phyloP scores from a whole-genome alignment of 805 yeast species.

The Candida easanensis region DNA sequence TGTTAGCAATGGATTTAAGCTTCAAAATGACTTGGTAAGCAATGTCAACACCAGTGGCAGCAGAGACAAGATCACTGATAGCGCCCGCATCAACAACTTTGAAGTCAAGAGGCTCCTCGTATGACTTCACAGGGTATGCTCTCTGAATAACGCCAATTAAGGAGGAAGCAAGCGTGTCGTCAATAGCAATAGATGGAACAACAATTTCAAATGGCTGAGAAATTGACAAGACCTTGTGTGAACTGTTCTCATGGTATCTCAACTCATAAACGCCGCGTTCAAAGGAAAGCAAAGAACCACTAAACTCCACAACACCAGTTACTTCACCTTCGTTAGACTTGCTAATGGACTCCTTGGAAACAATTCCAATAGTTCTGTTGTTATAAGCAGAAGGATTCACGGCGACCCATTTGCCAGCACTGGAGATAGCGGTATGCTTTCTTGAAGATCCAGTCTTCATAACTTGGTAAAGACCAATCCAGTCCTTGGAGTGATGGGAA shows the following conservation, averaged over 20 bases:
- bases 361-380: constrained; percentile 22
- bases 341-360: constrained; percentile 5
- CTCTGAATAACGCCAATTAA: constrained; percentile 28
- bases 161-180: constrained; percentile 29
- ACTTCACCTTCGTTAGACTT: constrained; percentile 21
- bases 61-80: constrained; percentile 31
- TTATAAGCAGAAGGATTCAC: constrained; percentile 35
- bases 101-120: constrained; percentile 25
- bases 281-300: constrained; percentile 49
- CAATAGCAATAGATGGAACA: constrained; percentile 35
- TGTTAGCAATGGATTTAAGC: constrained; percentile 19
- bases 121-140: constrained; percentile 16
- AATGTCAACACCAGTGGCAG: constrained; percentile 34
- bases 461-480: constrained; percentile 76
- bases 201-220: constrained; percentile 66
- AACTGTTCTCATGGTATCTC: constrained; percentile 63
- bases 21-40: constrained; percentile 29
- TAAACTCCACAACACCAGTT: constrained; percentile 49
- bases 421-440: constrained; percentile 54
- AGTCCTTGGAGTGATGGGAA: constrained; percentile 49
- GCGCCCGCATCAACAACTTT: constrained; percentile 22
- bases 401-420: constrained; percentile 66
- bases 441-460: constrained; percentile 56
- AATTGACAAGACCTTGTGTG: constrained; percentile 66
- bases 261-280: constrained; percentile 73